Base-by-base conservation (phyloP, 2,329 filamentous ascomycete species). In the Didymella glomerata region DNA sequence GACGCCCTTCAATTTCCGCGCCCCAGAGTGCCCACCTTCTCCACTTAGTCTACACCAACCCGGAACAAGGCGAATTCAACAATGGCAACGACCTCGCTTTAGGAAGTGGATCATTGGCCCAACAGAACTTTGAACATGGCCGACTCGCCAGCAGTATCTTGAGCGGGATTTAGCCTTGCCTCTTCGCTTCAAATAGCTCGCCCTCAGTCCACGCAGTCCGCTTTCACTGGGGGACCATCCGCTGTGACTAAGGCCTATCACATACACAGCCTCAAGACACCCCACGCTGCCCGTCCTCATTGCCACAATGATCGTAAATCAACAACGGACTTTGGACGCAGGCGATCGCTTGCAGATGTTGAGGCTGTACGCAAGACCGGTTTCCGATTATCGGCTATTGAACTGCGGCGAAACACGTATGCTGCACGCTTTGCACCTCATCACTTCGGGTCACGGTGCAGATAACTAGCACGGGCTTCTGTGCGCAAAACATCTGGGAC, bases 41-140 rank as follows among this genome's bases (percentile, higher is more conserved):
- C 67, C 67, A 69, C 65, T 46, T 51, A 46, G 57, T 58, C 61
- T 41, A 61, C 50, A 57, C 66, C 64, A 48, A 61, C 52, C 48
- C 51, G 66, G 57, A 49, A 53, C 34, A 57, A 38, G 47, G 52
- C 61, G 50, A 66, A 36, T 54, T 64, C 62, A 68, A 68, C 63
- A 64, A 59, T 54, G 49, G 60, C 58, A 62, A 52, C 36, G 32
- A 59, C 25, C 38, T 46, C 27, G 30, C 45, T 24, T 47, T 54
- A 51, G 47, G 24, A 25, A 59, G 56, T 54, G 56, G 56, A 59
- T 46, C 50, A 32, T 27, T 6, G 36, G 34, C 56, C 47, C 56
- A 59, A 59, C 51, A 59, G 45, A 54, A 54, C 45, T 41, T 46
- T 49, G 55, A 20, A 16, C n/a, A 10, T 54, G 14, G 16, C 16